phyloP scores from a whole-genome alignment of 179 eudicot genomes.

The Spinacia oleracea region DNA sequence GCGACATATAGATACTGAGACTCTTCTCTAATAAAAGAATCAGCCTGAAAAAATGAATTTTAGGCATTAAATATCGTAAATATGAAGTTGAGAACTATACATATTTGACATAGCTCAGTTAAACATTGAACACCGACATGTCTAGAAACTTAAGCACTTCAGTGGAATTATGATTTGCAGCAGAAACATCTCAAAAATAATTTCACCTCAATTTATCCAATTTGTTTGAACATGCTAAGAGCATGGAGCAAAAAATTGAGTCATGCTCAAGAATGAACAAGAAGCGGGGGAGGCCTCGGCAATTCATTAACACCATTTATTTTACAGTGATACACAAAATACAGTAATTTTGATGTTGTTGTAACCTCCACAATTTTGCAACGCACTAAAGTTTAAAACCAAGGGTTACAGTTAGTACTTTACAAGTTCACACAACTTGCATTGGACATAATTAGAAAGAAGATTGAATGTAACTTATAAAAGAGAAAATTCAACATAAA shows the following conservation, averaged over 20 bases:
- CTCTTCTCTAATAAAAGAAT: conserved; percentile 62
- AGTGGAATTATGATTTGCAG: background rate
- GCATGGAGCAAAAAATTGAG: background rate
- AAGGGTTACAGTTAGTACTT: too few species aligned
- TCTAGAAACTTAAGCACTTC: background rate
- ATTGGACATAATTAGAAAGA: too few species aligned
- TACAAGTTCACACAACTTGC: too few species aligned
- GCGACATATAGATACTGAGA: conserved; percentile 59
- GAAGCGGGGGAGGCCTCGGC: background rate
- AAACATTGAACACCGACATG: background rate
- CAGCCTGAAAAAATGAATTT: conserved; percentile 58
- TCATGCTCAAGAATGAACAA: background rate
- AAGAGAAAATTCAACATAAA: too few species aligned
- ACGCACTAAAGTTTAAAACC: too few species aligned
- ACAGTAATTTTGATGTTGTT: too few species aligned
- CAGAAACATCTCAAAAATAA: background rate
- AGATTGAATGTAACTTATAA: too few species aligned
- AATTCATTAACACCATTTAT: background rate
- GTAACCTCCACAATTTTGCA: too few species aligned
- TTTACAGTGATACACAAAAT: background rate
- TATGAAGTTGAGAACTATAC: background rate
- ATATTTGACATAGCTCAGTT: background rate
- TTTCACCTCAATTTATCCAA: background rate
- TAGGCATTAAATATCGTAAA: conserved; percentile 5
- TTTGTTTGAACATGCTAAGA: background rate